Percentiles rank a stretch among this genome's conserved stretches.
Evolutionary conservation across 2,329 filamentous ascomycete species (phyloP).

Genomic region (Fragosphaeria purpurea): DNA sequence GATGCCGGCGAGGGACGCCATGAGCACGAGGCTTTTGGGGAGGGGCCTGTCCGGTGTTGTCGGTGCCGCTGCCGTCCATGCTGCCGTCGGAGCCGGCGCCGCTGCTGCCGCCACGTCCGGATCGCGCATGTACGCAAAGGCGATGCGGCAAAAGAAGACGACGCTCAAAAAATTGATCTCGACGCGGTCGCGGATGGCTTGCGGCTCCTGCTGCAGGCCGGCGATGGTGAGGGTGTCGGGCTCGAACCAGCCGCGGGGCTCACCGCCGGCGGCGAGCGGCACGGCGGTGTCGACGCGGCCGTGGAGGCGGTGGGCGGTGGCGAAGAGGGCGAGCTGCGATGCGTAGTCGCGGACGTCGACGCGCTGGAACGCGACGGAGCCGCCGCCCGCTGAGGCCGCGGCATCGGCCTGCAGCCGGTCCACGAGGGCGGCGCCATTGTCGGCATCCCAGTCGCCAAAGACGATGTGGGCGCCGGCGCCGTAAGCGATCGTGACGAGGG

Average conservation of each 20-base stretch:
- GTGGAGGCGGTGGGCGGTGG: conserved; percentile 31
- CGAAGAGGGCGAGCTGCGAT: conserved; percentile 35
- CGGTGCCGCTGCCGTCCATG: conserved; percentile 1
- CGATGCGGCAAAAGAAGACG: conserved; percentile 37
- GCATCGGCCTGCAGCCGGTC: conserved; percentile 1
- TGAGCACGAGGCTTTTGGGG: conserved; percentile 18
- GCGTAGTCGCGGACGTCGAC: conserved; percentile 36
- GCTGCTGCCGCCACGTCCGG: not conserved
- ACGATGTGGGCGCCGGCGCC: conserved; percentile 17
- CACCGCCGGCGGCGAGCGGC: conserved; percentile 33
- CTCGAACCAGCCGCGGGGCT: conserved; percentile 35
- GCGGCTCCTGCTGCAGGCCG: conserved; percentile 25
- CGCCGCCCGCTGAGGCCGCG: conserved; percentile 1
- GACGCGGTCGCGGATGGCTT: conserved; percentile 25
- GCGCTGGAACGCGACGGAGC: conserved; percentile 24
- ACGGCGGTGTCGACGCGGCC: conserved; percentile 39
- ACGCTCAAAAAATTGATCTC: conserved; percentile 38
- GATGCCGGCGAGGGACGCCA: conserved; percentile 34
- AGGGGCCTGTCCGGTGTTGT: not conserved
- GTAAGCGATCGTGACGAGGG: conserved; percentile 14
- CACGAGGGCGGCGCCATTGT: conserved; percentile 13
- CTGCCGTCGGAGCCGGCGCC: not conserved
- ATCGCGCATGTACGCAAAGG: conserved; percentile 35
- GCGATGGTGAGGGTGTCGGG: conserved; percentile 29
- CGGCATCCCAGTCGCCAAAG: conserved; percentile 18